Evolutionary conservation across 176 grass and related monocot species (phyloP).

Genomic region (Typha latifolia): DNA sequence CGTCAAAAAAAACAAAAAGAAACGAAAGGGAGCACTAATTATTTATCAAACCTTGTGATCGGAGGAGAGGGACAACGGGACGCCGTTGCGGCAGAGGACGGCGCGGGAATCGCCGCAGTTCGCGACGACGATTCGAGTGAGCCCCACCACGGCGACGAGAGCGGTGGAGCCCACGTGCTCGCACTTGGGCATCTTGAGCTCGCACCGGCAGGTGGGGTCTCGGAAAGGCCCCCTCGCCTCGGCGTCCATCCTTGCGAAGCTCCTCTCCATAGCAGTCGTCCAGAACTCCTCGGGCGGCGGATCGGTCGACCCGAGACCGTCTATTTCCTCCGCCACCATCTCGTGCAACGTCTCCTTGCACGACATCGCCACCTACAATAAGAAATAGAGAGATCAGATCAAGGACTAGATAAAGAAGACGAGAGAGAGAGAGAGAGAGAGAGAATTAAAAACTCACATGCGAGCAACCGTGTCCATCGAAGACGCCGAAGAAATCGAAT

Average conservation of each 20-base stretch:
- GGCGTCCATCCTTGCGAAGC: conserved; percentile 78
- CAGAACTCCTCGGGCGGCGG: conserved; percentile 18
- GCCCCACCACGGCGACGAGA: conserved; percentile 62
- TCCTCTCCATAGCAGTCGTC: conserved; percentile 50
- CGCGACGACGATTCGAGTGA: conserved; percentile 47
- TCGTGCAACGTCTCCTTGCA: conserved; percentile 76
- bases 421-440: neutral
- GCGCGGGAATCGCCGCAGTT: conserved; percentile 88
- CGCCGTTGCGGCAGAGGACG: conserved; percentile 59
- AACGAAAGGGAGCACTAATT: neutral
- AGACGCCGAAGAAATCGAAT: conserved; percentile 74
- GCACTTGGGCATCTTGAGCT: conserved; percentile 59
- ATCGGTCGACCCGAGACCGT: neutral
- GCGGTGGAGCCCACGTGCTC: conserved; percentile 87
- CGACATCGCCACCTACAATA: conserved; percentile 56
- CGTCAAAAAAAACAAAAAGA: neutral
- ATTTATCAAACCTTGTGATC: conserved; percentile 65
- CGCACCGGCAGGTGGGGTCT: conserved; percentile 52
- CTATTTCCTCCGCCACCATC: conserved; percentile 51
- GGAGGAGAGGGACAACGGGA: conserved; percentile 48
- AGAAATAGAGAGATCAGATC: neutral
- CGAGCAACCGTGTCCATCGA: conserved; percentile 92
- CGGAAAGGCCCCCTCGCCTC: conserved; percentile 31
- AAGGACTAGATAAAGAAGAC: neutral
- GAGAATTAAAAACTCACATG: conserved; percentile 36